Evolutionary conservation across 106 monocot genomes (phyloP).

Genomic region (Narthecium ossifragum): DNA sequence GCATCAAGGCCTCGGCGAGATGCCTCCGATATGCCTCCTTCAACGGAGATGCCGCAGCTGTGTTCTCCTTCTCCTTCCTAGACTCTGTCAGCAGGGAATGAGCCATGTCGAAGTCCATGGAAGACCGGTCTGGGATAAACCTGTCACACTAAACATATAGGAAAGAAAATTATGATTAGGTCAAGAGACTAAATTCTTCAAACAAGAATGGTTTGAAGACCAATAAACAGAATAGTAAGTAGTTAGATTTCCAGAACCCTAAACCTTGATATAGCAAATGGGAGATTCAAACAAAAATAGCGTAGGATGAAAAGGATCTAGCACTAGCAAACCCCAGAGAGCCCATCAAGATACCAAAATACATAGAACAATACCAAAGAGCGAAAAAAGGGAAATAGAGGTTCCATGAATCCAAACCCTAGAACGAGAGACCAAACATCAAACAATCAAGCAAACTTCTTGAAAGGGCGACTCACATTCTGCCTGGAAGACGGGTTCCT

Average conservation of each 20-base stretch:
- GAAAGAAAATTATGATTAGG: neutral
- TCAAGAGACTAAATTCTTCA: neutral
- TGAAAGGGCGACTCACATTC: conserved; percentile 24
- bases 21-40: conserved; percentile 47
- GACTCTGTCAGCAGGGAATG: conserved; percentile 40
- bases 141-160: conserved; percentile 33
- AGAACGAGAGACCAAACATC: neutral
- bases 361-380: neutral
- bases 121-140: conserved; percentile 62
- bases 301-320: neutral
- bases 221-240: neutral
- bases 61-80: conserved; percentile 47
- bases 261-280: neutral
- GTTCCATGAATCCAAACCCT: too few species aligned
- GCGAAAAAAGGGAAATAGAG: neutral
- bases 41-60: conserved; percentile 24
- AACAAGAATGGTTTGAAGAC: neutral
- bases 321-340: neutral
- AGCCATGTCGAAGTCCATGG: conserved; percentile 60
- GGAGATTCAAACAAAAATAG: neutral
- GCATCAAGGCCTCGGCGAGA: conserved; percentile 31
- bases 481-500: conserved; percentile 12
- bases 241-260: neutral
- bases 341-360: neutral
- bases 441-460: neutral